These are phyloP conservation scores for Arthroderma uncinatum DNA, from an alignment of 2,329 filamentous ascomycete genomes.

Conservation along the genomic window DNA sequence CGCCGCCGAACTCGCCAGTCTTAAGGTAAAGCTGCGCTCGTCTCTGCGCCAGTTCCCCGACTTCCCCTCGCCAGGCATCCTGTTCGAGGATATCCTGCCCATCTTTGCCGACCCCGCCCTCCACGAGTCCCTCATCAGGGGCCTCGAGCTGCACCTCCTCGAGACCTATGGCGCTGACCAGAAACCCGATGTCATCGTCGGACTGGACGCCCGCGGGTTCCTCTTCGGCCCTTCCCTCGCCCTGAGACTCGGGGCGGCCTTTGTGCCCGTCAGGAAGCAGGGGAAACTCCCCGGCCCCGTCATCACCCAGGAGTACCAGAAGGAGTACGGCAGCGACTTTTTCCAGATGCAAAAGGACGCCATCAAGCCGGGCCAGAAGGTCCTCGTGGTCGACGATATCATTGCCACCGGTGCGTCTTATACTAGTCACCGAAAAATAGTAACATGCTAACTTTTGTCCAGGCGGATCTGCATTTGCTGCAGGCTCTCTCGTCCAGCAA, in stretches of 20 bases:
- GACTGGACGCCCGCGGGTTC: conserved; percentile 88
- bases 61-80: conserved; percentile 82
- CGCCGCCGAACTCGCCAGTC: conserved; percentile 47
- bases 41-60: conserved; percentile 78
- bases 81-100: conserved; percentile 97
- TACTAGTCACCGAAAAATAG: no score
- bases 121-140: conserved; percentile 67
- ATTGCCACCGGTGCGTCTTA: conserved; percentile 95
- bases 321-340: conserved; percentile 90
- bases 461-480: conserved; percentile 88
- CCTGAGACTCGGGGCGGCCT: conserved; percentile 67
- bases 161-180: conserved; percentile 47
- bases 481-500: conserved; percentile 73
- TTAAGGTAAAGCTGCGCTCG: conserved; percentile 56
- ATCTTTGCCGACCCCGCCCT: conserved; percentile 70
- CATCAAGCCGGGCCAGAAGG: conserved; percentile 75
- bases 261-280: conserved; percentile 88
- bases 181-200: conserved; percentile 81
- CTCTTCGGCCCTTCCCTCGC: conserved; percentile 87
- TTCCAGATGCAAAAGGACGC: conserved; percentile 92
- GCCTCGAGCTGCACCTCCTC: conserved; percentile 71
- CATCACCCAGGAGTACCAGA: conserved; percentile 74
- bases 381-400: conserved; percentile 91
- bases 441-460: conserved; percentile 9
- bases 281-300: conserved; percentile 90